Evolutionary conservation across 768 basidiomycete species (phyloP), one percentile per base, ranked within the genome.

Genomic region (Serendipita sp.): DNA sequence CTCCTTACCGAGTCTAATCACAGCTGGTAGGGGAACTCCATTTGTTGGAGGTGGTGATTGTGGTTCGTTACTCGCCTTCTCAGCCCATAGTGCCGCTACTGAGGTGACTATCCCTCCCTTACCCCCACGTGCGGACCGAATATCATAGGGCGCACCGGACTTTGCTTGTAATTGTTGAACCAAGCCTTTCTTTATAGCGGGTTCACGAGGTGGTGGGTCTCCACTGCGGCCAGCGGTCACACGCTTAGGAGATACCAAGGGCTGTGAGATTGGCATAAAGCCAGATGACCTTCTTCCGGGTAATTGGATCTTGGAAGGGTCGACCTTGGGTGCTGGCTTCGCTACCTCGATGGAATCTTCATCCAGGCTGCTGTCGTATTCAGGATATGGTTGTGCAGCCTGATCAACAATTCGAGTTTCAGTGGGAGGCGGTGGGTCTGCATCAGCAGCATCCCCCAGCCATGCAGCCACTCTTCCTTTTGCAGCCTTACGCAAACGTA

Each of bases 391-490:
- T 24, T 24, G 24, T 34, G 31, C 31, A 30, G 41, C 26, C 11
- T 51, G 48, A 14, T 31, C 53, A 5, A 58, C 33, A 31, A 58
- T 58, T 28, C 53, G 53, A 3, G 53, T 58, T 31, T 58, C 53
- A 4, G 26, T 58, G 3, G 31, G 30, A 30, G 53, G 53, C 26
- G 53, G 53, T 31, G 53, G 53, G 33, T 58, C 53, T 24, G 53
- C 79, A 3, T 79, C 75, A 60, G 84, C 83, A 53, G 89, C 81
- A 7, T 73, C 77, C 30, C 84, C 87, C 64, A 90, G 67, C 88
- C 88, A 90, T 5, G 83, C 86, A 7, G 87, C 78, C n/a, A 90
- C 82, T 24, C 85, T 75, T 4, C 86, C 86, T 64, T 85, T 85
- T 9, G 82, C 81, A 3, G 81, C 75, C 60, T 74, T 71, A 50